phyloP scores from a whole-genome alignment of 139 green algal species.

The Chlorella sp. region DNA sequence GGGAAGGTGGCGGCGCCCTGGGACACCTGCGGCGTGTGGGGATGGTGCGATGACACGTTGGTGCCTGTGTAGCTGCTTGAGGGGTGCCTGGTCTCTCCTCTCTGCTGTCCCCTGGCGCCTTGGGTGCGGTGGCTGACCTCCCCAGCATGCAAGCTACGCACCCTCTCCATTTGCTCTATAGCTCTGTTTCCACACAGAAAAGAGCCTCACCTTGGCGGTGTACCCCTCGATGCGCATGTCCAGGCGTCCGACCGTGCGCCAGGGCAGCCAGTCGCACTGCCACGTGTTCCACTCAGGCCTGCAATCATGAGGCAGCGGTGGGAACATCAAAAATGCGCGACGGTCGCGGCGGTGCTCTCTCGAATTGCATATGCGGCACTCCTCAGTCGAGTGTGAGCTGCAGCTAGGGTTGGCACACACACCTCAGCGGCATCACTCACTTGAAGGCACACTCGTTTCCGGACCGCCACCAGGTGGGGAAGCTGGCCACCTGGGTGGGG shows the following conservation, averaged over 20 bases:
- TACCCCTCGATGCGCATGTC: constrained; percentile 47
- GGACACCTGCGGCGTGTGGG: neutral
- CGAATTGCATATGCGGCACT: too few relatives aligned
- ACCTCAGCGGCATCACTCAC: constrained; percentile 6
- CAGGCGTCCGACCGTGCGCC: constrained; percentile 31
- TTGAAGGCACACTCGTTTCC: neutral
- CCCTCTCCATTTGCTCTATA: too few relatives aligned
- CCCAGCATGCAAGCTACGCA: too few relatives aligned
- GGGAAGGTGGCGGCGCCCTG: constrained; percentile 5
- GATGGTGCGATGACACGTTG: too few relatives aligned
- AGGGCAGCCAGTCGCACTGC: constrained; percentile 37
- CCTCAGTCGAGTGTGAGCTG: too few relatives aligned
- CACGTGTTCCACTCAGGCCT: constrained; percentile 22
- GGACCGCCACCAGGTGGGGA: constrained; percentile 40
- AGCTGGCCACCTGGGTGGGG: constrained; percentile 40
- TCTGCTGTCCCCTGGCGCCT: too few relatives aligned
- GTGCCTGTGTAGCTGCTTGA: too few relatives aligned
- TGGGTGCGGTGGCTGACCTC: too few relatives aligned
- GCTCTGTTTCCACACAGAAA: too few relatives aligned
- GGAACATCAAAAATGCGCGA: neutral
- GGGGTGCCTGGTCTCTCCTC: too few relatives aligned
- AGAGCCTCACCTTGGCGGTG: constrained; percentile 29
- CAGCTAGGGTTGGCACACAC: too few relatives aligned
- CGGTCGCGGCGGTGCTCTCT: too few relatives aligned
- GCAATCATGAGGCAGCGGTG: neutral